A percentile compares a stretch with the other conserved stretches of the same genome.
Conservation (phyloP, 495 filamentous ascomycete species). For the Talaromyces wortmannii region DNA sequence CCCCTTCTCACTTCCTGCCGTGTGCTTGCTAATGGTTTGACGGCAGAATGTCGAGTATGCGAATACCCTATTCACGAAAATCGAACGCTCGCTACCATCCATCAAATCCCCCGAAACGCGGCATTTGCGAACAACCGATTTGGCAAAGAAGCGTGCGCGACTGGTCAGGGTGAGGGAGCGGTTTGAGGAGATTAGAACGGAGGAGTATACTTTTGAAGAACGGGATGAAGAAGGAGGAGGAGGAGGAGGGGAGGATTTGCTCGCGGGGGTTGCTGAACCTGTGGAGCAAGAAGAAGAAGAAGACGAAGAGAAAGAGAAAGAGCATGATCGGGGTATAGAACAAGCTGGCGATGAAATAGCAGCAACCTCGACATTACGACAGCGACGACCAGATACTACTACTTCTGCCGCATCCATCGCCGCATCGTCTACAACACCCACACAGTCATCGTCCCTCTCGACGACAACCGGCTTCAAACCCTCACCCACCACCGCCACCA, state of each 20-base stretch:
- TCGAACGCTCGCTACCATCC: slow-evolving; percentile 65
- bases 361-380: slow-evolving; percentile 1
- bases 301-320: neutral
- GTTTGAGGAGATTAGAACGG: slow-evolving; percentile 7
- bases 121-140: slow-evolving; percentile 58
- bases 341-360: neutral
- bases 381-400: slow-evolving; percentile 12
- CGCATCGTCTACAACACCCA: slow-evolving; percentile 1
- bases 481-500: slow-evolving; percentile 7
- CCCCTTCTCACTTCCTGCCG: neutral
- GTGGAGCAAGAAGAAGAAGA: neutral
- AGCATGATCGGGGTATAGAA: neutral
- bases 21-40: neutral
- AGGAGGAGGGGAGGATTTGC: slow-evolving; percentile 25
- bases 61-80: slow-evolving; percentile 61
- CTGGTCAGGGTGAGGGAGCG: slow-evolving; percentile 16
- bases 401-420: neutral
- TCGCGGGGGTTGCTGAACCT: slow-evolving; percentile 20
- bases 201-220: slow-evolving; percentile 14
- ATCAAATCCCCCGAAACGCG: slow-evolving; percentile 60
- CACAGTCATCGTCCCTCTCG: neutral
- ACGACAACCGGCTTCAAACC: slow-evolving; percentile 8
- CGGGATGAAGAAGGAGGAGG: slow-evolving; percentile 29
- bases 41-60: slow-evolving; percentile 75
- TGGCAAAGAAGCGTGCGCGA: slow-evolving; percentile 57